A percentile compares a stretch with the other conserved stretches of the same genome.
Evolutionary conservation across 768 basidiomycete species (phyloP).

Genomic region (Erythrobasidium yunnanense): DNA sequence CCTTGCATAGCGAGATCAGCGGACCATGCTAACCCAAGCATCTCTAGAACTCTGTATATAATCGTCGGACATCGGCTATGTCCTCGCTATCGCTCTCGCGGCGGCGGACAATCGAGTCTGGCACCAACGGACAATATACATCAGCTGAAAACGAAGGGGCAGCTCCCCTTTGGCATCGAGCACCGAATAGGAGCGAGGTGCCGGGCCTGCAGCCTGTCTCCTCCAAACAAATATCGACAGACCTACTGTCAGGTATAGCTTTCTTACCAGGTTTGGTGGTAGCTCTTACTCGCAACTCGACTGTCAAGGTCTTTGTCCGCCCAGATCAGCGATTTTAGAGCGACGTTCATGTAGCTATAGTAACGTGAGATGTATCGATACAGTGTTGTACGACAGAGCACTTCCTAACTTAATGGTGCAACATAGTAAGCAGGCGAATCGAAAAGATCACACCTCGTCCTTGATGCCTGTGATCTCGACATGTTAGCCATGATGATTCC

Average conservation of each 20-base stretch:
- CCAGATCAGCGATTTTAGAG: conserved; percentile 30
- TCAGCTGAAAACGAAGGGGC: conserved; percentile 42
- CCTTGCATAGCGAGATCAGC: no score
- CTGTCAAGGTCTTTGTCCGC: conserved; percentile 63
- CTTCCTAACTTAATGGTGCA: not conserved
- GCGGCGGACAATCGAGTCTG: conserved; percentile 46
- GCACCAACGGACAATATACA: conserved; percentile 46
- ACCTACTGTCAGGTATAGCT: conserved; percentile 60
- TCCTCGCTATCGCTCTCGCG: conserved; percentile 58
- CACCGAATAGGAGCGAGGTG: conserved; percentile 80
- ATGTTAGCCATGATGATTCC: not conserved
- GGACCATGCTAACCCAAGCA: conserved; percentile 40
- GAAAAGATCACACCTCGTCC: no score
- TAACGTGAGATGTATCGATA: not conserved
- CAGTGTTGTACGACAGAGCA: conserved; percentile 12
- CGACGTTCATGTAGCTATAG: not conserved
- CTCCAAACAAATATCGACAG: conserved; percentile 70
- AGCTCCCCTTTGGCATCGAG: conserved; percentile 56
- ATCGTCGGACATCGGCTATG: conserved; percentile 53
- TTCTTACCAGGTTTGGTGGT: conserved; percentile 70
- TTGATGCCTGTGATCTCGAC: conserved; percentile 52
- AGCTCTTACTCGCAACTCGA: conserved; percentile 64
- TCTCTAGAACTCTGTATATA: conserved; percentile 74
- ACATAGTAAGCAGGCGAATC: no score
- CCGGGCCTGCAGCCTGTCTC: conserved; percentile 82